Evolutionary conservation across 2,329 filamentous ascomycete species (phyloP), one percentile per base, ranked within the genome.

Genomic region (Fusarium scirpi): DNA sequence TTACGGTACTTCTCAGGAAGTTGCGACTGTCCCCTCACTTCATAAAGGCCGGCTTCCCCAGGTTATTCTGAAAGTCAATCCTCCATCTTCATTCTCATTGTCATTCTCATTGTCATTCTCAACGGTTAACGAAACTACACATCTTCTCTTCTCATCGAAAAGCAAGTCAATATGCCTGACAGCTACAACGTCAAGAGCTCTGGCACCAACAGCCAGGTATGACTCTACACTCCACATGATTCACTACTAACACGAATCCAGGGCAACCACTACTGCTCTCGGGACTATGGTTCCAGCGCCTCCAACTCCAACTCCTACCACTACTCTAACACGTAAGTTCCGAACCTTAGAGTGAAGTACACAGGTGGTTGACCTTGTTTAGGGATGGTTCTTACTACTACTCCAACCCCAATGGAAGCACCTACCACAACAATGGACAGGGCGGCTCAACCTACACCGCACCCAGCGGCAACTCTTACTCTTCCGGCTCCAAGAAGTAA

Each of bases 361-460:
- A 46, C 4, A 8, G 10, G n/a, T 40, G 8, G 25, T 29, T 61
- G 3, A 54, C 41, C 10, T 13, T 54, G 11, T 20, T 15, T 11
- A 87, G 85, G 24, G 76, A 92, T 72, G 89, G 90, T 40, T 91
- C 89, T 3, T 93, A 93, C 84, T 92, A 93, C 82, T 93, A 92
- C 81, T 87, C 85, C 76, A 93, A 92, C 80, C 80, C 89, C 47
- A 86, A 91, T 68, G 89, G 89, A 16, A 91, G 87, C 75, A 90
- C 87, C 41, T 93, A 93, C 81, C 81, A 92, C 84, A 91, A 91
- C 79, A 79, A 84, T 70, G 89, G 89, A 46, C 76, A 77, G 13
- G 90, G 90, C 8, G 75, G 79, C 51, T 86, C 87, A 25, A 88
- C 80, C 20, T 93, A 92, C 80, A 92, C 87, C 20, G 72, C 88